These are phyloP conservation scores for Cytospora leucostoma DNA, from an alignment of 2,329 filamentous ascomycete genomes.

Conservation along the genomic window DNA sequence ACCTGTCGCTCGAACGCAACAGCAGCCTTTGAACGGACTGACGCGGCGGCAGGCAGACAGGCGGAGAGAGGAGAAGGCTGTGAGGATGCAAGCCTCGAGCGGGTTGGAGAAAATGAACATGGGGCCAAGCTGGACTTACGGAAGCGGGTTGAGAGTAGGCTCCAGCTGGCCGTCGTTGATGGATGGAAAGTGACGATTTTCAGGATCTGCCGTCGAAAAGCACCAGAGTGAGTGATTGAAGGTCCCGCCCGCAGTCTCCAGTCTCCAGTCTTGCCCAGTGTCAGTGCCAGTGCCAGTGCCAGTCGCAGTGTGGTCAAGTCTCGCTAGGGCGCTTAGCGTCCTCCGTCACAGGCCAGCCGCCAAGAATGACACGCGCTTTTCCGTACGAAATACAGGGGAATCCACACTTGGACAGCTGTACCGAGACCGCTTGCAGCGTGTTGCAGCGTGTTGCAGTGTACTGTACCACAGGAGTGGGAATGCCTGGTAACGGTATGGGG, in stretches of 20 bases:
- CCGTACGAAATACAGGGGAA: not conserved
- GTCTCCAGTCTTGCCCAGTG: not conserved
- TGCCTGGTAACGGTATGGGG: no score
- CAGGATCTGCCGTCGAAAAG: constrained; percentile 16
- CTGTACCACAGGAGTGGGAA: no score
- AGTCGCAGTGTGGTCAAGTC: not conserved
- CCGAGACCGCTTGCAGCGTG: no score
- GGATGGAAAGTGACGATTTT: constrained; percentile 23
- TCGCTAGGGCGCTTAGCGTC: constrained; percentile 15
- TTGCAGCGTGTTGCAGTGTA: no score
- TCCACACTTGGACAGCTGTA: not conserved
- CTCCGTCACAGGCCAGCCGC: not conserved
- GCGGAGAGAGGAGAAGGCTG: not conserved
- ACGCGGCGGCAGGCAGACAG: not conserved
- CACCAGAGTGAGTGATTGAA: constrained; percentile 1
- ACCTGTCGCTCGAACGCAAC: constrained; percentile 10
- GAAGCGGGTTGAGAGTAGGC: constrained; percentile 18
- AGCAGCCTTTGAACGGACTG: not conserved
- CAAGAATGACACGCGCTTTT: not conserved
- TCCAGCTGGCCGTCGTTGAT: constrained; percentile 18
- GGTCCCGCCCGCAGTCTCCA: not conserved
- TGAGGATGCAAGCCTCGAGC: not conserved
- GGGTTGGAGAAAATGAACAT: not conserved
- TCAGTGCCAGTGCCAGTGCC: no score
- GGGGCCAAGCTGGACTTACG: constrained; percentile 15